A percentile compares a stretch with the other conserved stretches of the same genome.
Conservation (phyloP, 2,329 filamentous ascomycete species). For the Knoxdaviesia proteae region DNA sequence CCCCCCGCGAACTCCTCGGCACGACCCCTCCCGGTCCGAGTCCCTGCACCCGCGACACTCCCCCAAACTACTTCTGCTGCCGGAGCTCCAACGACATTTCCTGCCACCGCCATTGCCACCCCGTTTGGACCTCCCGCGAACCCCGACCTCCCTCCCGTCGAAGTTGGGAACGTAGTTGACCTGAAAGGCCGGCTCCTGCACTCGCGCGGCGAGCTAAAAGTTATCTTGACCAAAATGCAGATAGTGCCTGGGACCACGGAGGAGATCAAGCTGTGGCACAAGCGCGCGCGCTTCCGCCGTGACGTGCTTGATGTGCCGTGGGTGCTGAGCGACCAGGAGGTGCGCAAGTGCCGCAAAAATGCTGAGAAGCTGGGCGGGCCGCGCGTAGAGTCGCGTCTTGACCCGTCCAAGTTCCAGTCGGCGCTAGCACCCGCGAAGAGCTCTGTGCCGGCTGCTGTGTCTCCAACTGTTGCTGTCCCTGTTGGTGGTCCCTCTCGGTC, state of each 20-base stretch:
- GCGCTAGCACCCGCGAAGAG: background rate
- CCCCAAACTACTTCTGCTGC: too few relatives aligned
- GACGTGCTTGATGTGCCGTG: constrained; percentile 31
- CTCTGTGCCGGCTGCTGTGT: background rate
- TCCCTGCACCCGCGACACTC: too few relatives aligned
- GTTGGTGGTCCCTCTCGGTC: too few relatives aligned
- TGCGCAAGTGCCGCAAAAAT: constrained; percentile 27
- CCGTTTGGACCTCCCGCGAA: background rate
- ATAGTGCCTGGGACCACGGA: constrained; percentile 28
- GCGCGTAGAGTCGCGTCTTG: background rate
- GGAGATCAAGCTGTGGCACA: constrained; percentile 39
- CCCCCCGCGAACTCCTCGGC: too few relatives aligned
- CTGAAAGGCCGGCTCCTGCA: constrained; percentile 29
- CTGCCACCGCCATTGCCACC: background rate
- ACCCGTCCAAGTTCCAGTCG: too few relatives aligned
- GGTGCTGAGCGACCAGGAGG: constrained; percentile 26
- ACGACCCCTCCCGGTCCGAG: too few relatives aligned
- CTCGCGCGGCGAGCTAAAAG: constrained; percentile 27
- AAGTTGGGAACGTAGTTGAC: constrained; percentile 34
- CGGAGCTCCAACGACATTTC: constrained; percentile 6
- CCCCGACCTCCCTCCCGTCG: constrained; percentile 13
- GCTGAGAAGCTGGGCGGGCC: constrained; percentile 12
- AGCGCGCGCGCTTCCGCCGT: constrained; percentile 24
- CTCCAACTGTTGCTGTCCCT: background rate
- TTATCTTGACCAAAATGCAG: constrained; percentile 29